phyloP scores from a whole-genome alignment of 805 yeast genomes.

The Hanseniaspora guilliermondii region DNA sequence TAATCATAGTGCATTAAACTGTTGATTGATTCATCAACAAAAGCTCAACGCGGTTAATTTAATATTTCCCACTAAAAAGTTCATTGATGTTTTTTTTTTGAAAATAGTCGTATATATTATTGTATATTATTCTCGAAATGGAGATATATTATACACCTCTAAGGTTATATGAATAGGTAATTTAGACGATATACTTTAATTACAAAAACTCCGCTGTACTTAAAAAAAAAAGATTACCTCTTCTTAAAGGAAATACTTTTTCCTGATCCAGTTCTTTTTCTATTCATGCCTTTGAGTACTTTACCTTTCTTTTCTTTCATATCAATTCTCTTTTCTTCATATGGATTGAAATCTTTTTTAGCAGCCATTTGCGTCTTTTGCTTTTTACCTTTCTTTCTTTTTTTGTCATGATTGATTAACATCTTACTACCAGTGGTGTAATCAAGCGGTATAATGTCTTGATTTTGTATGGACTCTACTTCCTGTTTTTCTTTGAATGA shows the following conservation, averaged over 20 bases:
- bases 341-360: constrained; percentile 42
- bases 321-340: constrained; percentile 32
- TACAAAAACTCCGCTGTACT: too few species aligned
- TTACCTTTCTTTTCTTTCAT: constrained; percentile 23
- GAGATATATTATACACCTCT: too few species aligned
- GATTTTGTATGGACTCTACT: constrained; percentile 5
- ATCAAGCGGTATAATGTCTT: constrained; percentile 30
- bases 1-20: neutral
- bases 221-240: neutral
- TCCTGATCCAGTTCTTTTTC: constrained; percentile 4
- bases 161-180: too few species aligned
- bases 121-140: too few species aligned
- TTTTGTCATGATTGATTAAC: constrained; percentile 22
- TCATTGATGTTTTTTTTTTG: neutral
- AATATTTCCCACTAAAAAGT: neutral
- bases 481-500: constrained; percentile 9
- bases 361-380: constrained; percentile 26
- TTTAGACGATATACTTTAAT: too few species aligned
- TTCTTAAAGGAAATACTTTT: constrained; percentile 12
- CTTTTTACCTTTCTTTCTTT: constrained; percentile 13
- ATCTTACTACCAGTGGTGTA: constrained; percentile 35
- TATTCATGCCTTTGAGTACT: neutral
- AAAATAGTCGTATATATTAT: too few species aligned
- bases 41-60: neutral
- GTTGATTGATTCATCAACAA: neutral